These are phyloP conservation scores for Mycena epipterygia DNA, from an alignment of 768 basidiomycete genomes.

Conservation along the genomic window DNA sequence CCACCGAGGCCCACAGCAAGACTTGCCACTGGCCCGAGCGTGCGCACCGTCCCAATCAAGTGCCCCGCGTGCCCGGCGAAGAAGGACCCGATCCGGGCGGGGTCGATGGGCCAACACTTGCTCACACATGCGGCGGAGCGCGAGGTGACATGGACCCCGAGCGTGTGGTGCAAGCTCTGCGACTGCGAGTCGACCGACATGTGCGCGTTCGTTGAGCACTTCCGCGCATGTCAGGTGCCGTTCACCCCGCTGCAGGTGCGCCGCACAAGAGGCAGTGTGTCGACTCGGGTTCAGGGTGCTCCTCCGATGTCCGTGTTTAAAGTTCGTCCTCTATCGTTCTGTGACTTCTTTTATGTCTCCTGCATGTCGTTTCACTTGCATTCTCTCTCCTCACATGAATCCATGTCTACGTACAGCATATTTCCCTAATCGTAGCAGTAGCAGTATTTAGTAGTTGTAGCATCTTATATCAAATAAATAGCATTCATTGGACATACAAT, in stretches of 20 bases:
- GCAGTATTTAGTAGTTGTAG: too few species aligned
- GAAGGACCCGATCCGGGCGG: not conserved
- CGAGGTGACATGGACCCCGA: too few species aligned
- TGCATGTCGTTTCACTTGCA: not conserved
- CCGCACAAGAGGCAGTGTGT: slow-evolving; percentile 7
- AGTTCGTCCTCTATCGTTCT: not conserved
- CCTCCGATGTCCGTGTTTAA: too few species aligned
- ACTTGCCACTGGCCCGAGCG: not conserved
- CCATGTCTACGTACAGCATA: too few species aligned
- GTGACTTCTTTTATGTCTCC: not conserved
- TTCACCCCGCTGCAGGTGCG: not conserved
- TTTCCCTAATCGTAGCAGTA: too few species aligned
- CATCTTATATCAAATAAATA: too few species aligned
- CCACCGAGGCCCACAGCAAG: not conserved
- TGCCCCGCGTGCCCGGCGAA: not conserved
- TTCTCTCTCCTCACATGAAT: too few species aligned
- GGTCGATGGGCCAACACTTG: slow-evolving; percentile 21
- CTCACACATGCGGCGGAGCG: not conserved
- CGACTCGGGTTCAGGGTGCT: too few species aligned
- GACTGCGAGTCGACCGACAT: not conserved
- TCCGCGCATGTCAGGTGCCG: not conserved
- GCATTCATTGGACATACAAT: too few species aligned
- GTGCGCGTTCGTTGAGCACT: not conserved
- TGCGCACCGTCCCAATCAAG: not conserved
- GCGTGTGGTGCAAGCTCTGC: slow-evolving; percentile 23